These are phyloP conservation scores for Mallotus repandus DNA, from an alignment of 441 rosid genomes.

Conservation along the genomic window DNA sequence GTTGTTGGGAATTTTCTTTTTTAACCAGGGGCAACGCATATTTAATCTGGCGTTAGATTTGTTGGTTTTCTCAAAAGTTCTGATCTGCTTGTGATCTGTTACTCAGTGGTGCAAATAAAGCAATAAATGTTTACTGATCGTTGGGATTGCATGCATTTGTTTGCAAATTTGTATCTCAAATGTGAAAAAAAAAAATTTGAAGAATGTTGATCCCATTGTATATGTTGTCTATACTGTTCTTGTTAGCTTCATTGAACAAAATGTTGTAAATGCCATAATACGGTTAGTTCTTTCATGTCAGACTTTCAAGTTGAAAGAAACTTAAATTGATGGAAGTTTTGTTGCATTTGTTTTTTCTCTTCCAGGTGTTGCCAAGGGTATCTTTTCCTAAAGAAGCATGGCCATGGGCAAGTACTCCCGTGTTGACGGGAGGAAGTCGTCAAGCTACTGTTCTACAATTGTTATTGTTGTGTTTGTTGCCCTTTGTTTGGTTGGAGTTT, in stretches of 20 bases:
- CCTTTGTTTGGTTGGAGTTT: constrained; percentile 78
- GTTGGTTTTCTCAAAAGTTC: background rate
- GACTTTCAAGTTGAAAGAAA: background rate
- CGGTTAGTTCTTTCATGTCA: background rate
- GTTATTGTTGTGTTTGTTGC: constrained; percentile 76
- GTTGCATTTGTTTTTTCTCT: constrained; percentile 15
- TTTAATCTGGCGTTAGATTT: background rate
- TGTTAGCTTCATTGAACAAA: background rate
- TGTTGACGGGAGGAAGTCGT: constrained; percentile 65
- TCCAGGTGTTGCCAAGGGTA: constrained; percentile 28
- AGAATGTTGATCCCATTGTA: background rate
- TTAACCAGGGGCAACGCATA: background rate
- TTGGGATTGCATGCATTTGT: background rate
- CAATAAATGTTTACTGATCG: background rate
- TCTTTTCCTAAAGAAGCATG: constrained; percentile 37
- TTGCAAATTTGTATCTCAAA: background rate
- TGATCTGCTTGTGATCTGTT: constrained; percentile 16
- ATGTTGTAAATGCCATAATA: background rate
- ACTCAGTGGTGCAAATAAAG: background rate
- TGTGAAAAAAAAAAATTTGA: background rate
- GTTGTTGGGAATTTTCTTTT: background rate
- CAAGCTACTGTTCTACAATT: constrained; percentile 75
- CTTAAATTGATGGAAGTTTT: constrained; percentile 4
- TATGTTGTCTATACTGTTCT: background rate
- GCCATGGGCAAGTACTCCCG: constrained; percentile 71